These are phyloP conservation scores for Pythium insidiosum DNA, from an alignment of 352 stramenopile species.

Conservation along the genomic window DNA sequence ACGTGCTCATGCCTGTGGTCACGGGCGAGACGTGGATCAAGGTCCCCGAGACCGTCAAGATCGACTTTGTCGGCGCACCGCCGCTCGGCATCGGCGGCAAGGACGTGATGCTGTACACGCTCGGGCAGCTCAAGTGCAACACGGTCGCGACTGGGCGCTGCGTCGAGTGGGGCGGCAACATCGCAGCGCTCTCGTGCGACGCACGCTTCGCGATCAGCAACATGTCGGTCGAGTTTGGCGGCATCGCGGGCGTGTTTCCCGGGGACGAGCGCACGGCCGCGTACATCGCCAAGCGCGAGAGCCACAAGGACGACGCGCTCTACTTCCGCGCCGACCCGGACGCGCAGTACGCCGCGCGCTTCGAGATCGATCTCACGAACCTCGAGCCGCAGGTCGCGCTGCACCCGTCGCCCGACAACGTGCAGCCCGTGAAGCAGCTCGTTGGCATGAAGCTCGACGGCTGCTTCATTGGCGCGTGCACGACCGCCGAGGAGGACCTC, in stretches of 20 bases:
- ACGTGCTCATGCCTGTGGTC: conserved; percentile 81
- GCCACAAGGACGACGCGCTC: conserved; percentile 71
- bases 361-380: conserved; percentile 64
- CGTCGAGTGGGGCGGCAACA: conserved; percentile 80
- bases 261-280: conserved; percentile 66
- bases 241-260: conserved; percentile 78
- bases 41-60: conserved; percentile 79
- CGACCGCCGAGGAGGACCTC: conserved; percentile 74
- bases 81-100: conserved; percentile 75
- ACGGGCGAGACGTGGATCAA: conserved; percentile 87
- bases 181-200: conserved; percentile 65
- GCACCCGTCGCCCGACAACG: conserved; percentile 77
- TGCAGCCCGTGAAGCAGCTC: conserved; percentile 58
- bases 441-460: conserved; percentile 70
- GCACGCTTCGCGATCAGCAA: conserved; percentile 80
- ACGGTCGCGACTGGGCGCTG: conserved; percentile 71
- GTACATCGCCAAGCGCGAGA: conserved; percentile 65
- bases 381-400: conserved; percentile 69
- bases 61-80: conserved; percentile 67
- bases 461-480: conserved; percentile 84
- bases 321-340: conserved; percentile 78
- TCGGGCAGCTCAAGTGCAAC: conserved; percentile 83
- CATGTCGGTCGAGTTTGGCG: conserved; percentile 83
- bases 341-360: conserved; percentile 63
- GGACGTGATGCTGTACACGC: conserved; percentile 83